Conservation (phyloP, 2,329 filamentous ascomycete species). For the Aspergillus piperis region DNA sequence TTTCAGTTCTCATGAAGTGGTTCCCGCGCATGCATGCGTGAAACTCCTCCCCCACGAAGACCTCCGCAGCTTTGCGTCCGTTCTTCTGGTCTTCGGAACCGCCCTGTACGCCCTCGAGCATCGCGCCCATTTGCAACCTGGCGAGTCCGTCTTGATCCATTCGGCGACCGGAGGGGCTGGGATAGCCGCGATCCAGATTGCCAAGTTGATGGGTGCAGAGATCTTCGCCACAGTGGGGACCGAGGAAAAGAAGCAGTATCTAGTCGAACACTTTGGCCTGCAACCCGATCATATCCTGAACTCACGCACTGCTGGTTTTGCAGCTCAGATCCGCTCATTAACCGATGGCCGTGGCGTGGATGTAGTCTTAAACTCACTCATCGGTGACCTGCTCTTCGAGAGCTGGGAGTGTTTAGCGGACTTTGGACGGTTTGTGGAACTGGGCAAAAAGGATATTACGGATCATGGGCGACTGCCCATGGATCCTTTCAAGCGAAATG, state of each 20-base stretch:
- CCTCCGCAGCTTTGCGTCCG: neutral
- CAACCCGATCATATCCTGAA: slow-evolving; percentile 15
- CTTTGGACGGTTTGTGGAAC: slow-evolving; percentile 50
- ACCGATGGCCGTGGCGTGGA: slow-evolving; percentile 16
- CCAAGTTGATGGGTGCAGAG: slow-evolving; percentile 15
- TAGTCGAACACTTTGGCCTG: slow-evolving; percentile 21
- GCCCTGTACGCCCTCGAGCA: slow-evolving; percentile 22
- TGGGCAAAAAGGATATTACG: slow-evolving; percentile 47
- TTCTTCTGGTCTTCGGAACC: slow-evolving; percentile 15
- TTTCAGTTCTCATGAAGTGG: neutral
- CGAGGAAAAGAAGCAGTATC: slow-evolving; percentile 14
- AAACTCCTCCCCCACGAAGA: neutral
- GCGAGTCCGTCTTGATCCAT: slow-evolving; percentile 23
- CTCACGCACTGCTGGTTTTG: slow-evolving; percentile 14
- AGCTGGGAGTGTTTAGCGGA: slow-evolving; percentile 20
- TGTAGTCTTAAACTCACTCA: slow-evolving; percentile 21
- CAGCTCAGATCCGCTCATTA: neutral
- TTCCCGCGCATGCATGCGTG: neutral
- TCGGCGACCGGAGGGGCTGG: slow-evolving; percentile 17
- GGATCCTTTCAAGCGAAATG: neutral
- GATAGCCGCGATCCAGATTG: slow-evolving; percentile 17
- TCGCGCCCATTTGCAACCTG: slow-evolving; percentile 17
- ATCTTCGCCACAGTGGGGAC: slow-evolving; percentile 16
- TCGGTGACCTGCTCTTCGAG: slow-evolving; percentile 15
- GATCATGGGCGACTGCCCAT: slow-evolving; percentile 1